A percentile compares a stretch with the other conserved stretches of the same genome.
Conservation (phyloP, 73 alveolate species). For the Loxodes magnus region DNA sequence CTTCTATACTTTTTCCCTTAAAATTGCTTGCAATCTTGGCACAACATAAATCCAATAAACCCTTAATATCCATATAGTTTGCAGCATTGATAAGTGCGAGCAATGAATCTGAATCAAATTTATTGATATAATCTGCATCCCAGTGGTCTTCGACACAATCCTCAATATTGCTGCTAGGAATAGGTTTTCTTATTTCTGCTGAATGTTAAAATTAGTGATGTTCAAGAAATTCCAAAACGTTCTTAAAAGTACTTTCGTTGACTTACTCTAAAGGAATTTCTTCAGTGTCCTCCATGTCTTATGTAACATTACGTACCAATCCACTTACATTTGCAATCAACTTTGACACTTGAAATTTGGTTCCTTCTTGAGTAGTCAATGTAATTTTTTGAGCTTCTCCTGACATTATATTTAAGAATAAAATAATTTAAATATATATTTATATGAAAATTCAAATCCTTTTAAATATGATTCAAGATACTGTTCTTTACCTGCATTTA, state of each 20-base stretch:
- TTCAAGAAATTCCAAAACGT: neutral
- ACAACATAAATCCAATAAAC: constrained; percentile 2
- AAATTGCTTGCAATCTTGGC: constrained; percentile 2
- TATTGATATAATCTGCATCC: constrained; percentile 10
- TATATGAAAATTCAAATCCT: no score
- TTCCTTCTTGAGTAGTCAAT: constrained; percentile 8
- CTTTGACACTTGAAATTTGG: neutral
- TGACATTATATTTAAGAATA: no score
- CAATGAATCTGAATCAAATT: neutral
- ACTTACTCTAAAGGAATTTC: constrained; percentile 4
- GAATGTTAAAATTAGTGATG: constrained; percentile 8
- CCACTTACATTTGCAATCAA: neutral
- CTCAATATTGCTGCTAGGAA: neutral
- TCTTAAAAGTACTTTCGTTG: neutral
- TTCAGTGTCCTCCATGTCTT: constrained; percentile 7
- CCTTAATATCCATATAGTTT: constrained; percentile 2
- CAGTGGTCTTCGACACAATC: constrained; percentile 7
- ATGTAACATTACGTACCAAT: neutral
- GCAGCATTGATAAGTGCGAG: neutral
- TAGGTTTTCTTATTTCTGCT: neutral
- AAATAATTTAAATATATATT: no score
- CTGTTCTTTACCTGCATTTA: no score
- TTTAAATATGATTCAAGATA: no score
- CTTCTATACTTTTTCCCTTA: neutral
- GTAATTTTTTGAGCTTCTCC: constrained; percentile 4